phyloP scores from a whole-genome alignment of 148 eudicot genomes.

The Rhododendron mucronatum region DNA sequence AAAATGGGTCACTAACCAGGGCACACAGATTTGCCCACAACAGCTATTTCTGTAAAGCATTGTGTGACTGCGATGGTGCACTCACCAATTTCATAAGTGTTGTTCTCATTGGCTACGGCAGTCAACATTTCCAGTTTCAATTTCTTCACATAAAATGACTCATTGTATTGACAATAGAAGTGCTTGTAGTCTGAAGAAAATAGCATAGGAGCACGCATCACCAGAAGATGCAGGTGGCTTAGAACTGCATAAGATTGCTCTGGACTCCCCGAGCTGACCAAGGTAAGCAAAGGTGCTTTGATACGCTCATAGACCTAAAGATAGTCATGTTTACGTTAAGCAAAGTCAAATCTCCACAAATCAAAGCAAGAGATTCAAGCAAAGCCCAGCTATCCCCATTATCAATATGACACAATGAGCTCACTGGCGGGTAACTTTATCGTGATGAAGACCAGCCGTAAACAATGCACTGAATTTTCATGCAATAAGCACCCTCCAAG shows the following conservation, averaged over 20 bases:
- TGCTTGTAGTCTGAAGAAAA: slow-evolving; percentile 95
- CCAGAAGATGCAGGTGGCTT: slow-evolving; percentile 92
- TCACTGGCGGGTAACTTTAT: not conserved
- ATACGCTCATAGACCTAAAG: slow-evolving; percentile 93
- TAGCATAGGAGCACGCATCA: slow-evolving; percentile 96
- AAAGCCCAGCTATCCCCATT: not conserved
- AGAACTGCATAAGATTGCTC: slow-evolving; percentile 92
- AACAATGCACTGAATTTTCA: not conserved
- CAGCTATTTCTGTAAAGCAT: slow-evolving; percentile 12
- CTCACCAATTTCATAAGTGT: slow-evolving; percentile 94
- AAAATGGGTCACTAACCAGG: not conserved
- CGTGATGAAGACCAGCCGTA: not conserved
- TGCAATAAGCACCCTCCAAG: not conserved
- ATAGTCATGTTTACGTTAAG: not conserved
- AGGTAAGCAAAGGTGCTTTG: slow-evolving; percentile 92
- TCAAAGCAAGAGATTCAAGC: not conserved
- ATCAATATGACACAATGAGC: not conserved
- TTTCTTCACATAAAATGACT: slow-evolving; percentile 94
- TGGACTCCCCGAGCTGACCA: slow-evolving; percentile 88
- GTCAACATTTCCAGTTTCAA: slow-evolving; percentile 99
- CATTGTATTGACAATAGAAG: slow-evolving; percentile 96
- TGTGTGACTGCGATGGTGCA: not conserved
- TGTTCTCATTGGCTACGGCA: slow-evolving; percentile 91
- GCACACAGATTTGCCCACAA: not conserved
- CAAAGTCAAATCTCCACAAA: slow-evolving; percentile 10